phyloP scores from a whole-genome alignment of 306 rosid genomes.

The Hippophae gyantsensis region DNA sequence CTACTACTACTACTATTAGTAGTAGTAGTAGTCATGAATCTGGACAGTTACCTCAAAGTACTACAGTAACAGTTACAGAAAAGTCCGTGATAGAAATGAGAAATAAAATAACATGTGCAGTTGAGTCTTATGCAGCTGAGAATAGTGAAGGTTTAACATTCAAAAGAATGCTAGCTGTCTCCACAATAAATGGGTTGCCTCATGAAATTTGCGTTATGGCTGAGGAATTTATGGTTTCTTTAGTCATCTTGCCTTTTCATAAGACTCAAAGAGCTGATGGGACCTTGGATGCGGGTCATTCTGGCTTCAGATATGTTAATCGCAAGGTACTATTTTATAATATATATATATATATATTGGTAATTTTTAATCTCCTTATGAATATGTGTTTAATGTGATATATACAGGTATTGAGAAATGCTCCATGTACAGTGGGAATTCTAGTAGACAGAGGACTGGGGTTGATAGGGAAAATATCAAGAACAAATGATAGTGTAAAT shows the following conservation, averaged over 20 bases:
- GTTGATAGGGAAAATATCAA: constrained; percentile 40
- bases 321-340: constrained; percentile 49
- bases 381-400: not conserved
- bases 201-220: constrained; percentile 59
- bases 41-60: too few species aligned
- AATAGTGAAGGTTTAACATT: constrained; percentile 40
- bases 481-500: constrained; percentile 24
- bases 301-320: constrained; percentile 70
- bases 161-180: constrained; percentile 48
- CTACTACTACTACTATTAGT: constrained; percentile 32
- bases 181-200: constrained; percentile 53
- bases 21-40: constrained; percentile 24
- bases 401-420: constrained; percentile 55
- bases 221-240: constrained; percentile 58
- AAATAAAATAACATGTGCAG: constrained; percentile 43
- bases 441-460: constrained; percentile 94
- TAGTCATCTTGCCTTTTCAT: constrained; percentile 83
- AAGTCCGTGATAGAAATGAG: constrained; percentile 38
- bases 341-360: not conserved
- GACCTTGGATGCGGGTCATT: constrained; percentile 41
- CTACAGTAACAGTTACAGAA: constrained; percentile 39
- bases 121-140: constrained; percentile 40
- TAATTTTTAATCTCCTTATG: too few species aligned
- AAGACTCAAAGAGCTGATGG: constrained; percentile 47
- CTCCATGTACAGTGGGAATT: constrained; percentile 86